These are phyloP conservation scores for Hypsizygus marmoreus DNA, from an alignment of 768 basidiomycete genomes.

Conservation along the genomic window DNA sequence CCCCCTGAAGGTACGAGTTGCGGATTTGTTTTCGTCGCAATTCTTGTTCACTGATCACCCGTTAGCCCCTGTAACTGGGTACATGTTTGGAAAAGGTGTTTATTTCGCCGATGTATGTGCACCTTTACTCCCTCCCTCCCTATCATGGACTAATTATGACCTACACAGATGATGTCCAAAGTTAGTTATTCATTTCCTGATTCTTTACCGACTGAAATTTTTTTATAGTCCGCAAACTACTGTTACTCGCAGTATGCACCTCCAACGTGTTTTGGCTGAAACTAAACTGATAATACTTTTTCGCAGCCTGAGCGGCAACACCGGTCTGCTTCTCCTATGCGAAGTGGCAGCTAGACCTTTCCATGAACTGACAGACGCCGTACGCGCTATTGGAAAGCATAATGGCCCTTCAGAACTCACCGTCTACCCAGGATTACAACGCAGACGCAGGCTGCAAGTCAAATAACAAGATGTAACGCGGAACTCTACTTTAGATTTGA, in stretches of 20 bases:
- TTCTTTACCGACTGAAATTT: not conserved
- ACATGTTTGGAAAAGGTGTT: slow-evolving; percentile 70
- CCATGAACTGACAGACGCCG: slow-evolving; percentile 45
- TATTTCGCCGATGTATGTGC: slow-evolving; percentile 61
- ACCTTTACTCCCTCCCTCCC: not conserved
- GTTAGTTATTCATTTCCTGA: slow-evolving; percentile 25
- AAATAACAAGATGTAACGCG: slow-evolving; percentile 34
- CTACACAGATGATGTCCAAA: slow-evolving; percentile 62
- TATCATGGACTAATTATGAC: slow-evolving; percentile 1
- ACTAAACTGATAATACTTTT: slow-evolving; percentile 6
- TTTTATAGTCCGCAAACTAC: slow-evolving; percentile 53
- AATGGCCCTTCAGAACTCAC: not conserved
- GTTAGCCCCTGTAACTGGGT: slow-evolving; percentile 56
- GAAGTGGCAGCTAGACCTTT: slow-evolving; percentile 61
- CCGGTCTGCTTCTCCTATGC: slow-evolving; percentile 60
- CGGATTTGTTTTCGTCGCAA: not conserved
- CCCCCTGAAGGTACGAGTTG: slow-evolving; percentile 55
- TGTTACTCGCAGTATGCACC: slow-evolving; percentile 48
- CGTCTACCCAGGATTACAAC: slow-evolving; percentile 38
- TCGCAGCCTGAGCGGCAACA: slow-evolving; percentile 48
- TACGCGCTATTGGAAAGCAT: slow-evolving; percentile 15
- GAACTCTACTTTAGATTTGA: not conserved
- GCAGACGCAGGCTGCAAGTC: slow-evolving; percentile 51
- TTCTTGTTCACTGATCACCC: not conserved
- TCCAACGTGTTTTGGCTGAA: not conserved